Evolutionary conservation across 495 filamentous ascomycete species (phyloP).

Genomic region (Penicillium cataractarum): DNA sequence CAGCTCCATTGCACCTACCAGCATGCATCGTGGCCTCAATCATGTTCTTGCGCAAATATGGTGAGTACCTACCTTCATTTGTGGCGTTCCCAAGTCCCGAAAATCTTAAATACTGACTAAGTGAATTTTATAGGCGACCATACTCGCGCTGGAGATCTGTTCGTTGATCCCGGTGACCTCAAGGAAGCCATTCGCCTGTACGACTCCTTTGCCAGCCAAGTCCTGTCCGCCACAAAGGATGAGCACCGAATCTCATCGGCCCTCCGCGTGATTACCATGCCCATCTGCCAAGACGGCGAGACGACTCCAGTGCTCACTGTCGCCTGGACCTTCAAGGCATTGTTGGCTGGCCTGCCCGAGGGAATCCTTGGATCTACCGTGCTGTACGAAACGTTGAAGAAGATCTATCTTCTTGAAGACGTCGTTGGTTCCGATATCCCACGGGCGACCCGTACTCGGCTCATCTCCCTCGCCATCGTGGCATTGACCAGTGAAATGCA

Average conservation of each 20-base stretch:
- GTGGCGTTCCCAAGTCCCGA: too few species aligned
- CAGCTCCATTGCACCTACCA: slow-evolving; percentile 66
- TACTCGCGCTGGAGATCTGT: slow-evolving; percentile 27
- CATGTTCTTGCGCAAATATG: slow-evolving; percentile 65
- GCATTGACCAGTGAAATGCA: slow-evolving; percentile 42
- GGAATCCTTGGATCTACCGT: slow-evolving; percentile 72
- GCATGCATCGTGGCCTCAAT: slow-evolving; percentile 75
- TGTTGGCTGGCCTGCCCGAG: slow-evolving; percentile 70
- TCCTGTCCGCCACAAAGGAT: slow-evolving; percentile 39
- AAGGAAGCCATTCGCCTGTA: slow-evolving; percentile 39
- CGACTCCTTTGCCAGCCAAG: slow-evolving; percentile 43
- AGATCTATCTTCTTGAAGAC: slow-evolving; percentile 55
- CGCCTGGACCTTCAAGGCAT: slow-evolving; percentile 70
- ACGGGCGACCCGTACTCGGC: slow-evolving; percentile 28
- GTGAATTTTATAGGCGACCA: slow-evolving; percentile 22
- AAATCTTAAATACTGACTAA: slow-evolving; percentile 10
- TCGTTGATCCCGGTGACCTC: slow-evolving; percentile 37
- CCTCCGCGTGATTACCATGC: slow-evolving; percentile 33
- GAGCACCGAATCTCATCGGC: slow-evolving; percentile 38
- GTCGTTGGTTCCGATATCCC: slow-evolving; percentile 32
- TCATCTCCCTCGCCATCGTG: slow-evolving; percentile 44
- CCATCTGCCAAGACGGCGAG: slow-evolving; percentile 20
- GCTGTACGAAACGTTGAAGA: slow-evolving; percentile 67
- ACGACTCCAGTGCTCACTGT: slow-evolving; percentile 63
- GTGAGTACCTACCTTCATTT: slow-evolving; percentile 44